A percentile compares a stretch with the other conserved stretches of the same genome.
Evolutionary conservation across 169 alveolate species (phyloP).

Genomic region (Theileria orientalis): DNA sequence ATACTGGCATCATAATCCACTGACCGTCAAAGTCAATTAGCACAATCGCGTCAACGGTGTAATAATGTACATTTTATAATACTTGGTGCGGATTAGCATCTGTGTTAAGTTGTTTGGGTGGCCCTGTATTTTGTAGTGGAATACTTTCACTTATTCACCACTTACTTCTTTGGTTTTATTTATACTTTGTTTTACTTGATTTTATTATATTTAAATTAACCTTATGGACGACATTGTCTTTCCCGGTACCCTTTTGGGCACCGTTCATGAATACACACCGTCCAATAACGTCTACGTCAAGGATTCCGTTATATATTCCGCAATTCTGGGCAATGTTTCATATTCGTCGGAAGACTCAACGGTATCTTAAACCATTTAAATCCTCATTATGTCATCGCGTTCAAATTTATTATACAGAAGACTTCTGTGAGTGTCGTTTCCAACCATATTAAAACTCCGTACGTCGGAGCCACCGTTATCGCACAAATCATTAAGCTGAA

Average conservation of each 20-base stretch:
- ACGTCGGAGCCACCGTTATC: constrained; percentile 56
- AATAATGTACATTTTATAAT: too few species aligned
- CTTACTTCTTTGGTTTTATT: too few species aligned
- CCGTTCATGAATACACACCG: not conserved
- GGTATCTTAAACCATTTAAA: not conserved
- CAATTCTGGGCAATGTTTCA: constrained; percentile 36
- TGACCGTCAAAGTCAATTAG: constrained; percentile 19
- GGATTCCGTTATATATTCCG: constrained; percentile 24
- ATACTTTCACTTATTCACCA: too few species aligned
- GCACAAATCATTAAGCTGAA: constrained; percentile 41
- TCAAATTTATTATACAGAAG: not conserved
- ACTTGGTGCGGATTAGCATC: too few species aligned
- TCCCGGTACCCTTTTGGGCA: constrained; percentile 52
- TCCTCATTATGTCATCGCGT: not conserved
- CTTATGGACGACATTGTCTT: not conserved
- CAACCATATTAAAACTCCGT: constrained; percentile 11
- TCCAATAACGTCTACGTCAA: constrained; percentile 37
- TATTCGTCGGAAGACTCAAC: not conserved
- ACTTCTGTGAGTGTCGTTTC: constrained; percentile 3
- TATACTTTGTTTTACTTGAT: too few species aligned
- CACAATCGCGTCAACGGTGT: not conserved
- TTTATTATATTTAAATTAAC: too few species aligned
- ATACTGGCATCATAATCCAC: constrained; percentile 40
- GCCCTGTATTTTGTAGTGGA: too few species aligned
- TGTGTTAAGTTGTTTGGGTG: too few species aligned